Percentiles rank a stretch among this genome's conserved stretches.
These are phyloP conservation scores for Dendrobium huoshanense DNA, from an alignment of 106 monocot genomes.

Conservation along the genomic window DNA sequence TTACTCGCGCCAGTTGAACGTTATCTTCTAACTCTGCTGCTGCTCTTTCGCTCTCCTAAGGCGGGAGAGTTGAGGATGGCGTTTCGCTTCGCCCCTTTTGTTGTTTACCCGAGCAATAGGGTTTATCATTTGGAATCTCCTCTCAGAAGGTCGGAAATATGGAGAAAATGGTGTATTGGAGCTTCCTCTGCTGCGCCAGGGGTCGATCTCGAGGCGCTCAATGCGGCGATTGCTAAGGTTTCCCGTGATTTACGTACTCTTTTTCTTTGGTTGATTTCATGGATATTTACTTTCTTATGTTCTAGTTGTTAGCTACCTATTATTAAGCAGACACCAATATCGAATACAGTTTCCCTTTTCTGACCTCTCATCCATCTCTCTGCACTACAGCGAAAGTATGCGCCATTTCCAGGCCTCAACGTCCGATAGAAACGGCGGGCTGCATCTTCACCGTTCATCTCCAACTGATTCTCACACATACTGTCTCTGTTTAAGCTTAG, in stretches of 20 bases:
- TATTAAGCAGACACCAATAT: no score
- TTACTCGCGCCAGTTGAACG: constrained; percentile 1
- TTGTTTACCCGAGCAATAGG: constrained; percentile 1
- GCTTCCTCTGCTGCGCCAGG: constrained; percentile 59
- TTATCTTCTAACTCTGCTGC: neutral
- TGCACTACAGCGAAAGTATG: no score
- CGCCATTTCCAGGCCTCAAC: no score
- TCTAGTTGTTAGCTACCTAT: no score
- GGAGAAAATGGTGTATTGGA: constrained; percentile 34
- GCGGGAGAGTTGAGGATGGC: constrained; percentile 22
- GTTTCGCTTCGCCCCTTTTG: constrained; percentile 18
- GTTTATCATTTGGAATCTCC: constrained; percentile 2
- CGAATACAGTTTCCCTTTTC: no score
- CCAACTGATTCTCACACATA: no score
- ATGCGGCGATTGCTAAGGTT: constrained; percentile 69
- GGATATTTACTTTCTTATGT: no score
- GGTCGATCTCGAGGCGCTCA: constrained; percentile 54
- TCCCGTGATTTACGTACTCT: neutral
- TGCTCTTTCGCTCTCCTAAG: neutral
- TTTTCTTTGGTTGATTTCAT: no score
- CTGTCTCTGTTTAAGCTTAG: no score
- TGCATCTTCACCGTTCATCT: no score
- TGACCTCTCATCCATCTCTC: no score
- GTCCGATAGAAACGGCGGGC: no score
- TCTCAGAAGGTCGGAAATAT: constrained; percentile 5